These are phyloP conservation scores for Aspergillus diversus DNA, from an alignment of 495 filamentous ascomycete species.

Conservation along the genomic window DNA sequence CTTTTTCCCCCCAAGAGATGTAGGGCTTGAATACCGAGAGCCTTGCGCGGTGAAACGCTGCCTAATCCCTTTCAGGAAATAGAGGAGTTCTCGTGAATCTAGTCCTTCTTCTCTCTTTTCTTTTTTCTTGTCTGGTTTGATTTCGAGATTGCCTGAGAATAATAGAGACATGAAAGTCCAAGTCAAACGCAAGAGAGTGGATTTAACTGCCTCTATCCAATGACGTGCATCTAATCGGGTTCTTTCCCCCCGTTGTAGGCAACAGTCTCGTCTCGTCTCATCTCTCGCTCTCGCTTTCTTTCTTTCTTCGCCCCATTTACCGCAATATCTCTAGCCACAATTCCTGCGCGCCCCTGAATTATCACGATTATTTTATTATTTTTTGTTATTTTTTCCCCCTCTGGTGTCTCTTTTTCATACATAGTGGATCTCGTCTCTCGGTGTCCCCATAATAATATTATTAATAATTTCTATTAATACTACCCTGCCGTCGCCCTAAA, in stretches of 20 bases:
- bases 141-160: not conserved
- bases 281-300: not conserved
- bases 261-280: not conserved
- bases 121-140: not conserved
- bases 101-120: not conserved
- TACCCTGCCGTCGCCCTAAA: not conserved
- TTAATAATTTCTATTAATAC: constrained; percentile 6
- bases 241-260: not conserved
- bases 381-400: not conserved
- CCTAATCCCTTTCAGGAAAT: not conserved
- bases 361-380: not conserved
- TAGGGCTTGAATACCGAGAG: constrained; percentile 3
- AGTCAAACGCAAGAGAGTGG: no score
- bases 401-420: no score
- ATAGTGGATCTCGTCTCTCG: no score
- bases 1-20: no score
- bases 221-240: no score
- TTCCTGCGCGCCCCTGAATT: constrained; percentile 4
- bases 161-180: not conserved
- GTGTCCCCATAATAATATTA: not conserved
- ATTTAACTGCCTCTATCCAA: no score
- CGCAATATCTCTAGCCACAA: not conserved
- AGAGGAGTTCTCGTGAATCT: not conserved
- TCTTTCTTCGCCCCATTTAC: not conserved
- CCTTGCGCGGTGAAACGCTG: not conserved